These are phyloP conservation scores for Microsporum audouinii DNA, from an alignment of 2,329 filamentous ascomycete species.

Conservation along the genomic window DNA sequence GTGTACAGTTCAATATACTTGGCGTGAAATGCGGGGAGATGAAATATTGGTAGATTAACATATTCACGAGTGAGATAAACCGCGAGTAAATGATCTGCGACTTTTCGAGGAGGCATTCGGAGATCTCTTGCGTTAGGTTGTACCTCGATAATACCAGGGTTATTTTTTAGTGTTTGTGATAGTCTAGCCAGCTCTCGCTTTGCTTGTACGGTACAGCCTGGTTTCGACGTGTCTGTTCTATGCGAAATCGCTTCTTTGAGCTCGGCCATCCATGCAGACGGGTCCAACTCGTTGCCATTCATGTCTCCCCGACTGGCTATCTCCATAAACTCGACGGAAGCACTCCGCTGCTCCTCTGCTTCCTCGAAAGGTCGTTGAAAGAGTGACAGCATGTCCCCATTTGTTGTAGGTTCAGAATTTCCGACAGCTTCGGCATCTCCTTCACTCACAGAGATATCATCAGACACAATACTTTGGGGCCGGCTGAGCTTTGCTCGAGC, in stretches of 20 bases:
- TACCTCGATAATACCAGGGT: constrained; percentile 1
- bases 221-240: constrained; percentile 13
- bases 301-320: background rate
- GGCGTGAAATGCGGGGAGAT: constrained; percentile 14
- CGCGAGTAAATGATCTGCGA: constrained; percentile 15
- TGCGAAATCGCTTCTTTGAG: constrained; percentile 13
- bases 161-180: background rate
- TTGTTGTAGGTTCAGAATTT: background rate
- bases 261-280: background rate
- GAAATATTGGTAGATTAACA: constrained; percentile 20
- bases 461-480: background rate
- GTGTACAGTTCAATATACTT: constrained; percentile 11
- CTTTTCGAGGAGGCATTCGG: constrained; percentile 11
- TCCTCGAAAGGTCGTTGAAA: background rate
- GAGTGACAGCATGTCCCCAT: background rate
- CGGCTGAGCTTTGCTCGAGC: background rate
- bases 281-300: background rate
- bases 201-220: constrained; percentile 7
- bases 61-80: constrained; percentile 19
- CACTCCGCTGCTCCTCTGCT: background rate
- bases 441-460: constrained; percentile 3
- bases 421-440: background rate
- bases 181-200: constrained; percentile 10
- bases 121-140: constrained; percentile 3
- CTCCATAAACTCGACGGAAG: background rate